These are phyloP conservation scores for Aspergillus bridgeri DNA, from an alignment of 495 filamentous ascomycete species.

Conservation along the genomic window DNA sequence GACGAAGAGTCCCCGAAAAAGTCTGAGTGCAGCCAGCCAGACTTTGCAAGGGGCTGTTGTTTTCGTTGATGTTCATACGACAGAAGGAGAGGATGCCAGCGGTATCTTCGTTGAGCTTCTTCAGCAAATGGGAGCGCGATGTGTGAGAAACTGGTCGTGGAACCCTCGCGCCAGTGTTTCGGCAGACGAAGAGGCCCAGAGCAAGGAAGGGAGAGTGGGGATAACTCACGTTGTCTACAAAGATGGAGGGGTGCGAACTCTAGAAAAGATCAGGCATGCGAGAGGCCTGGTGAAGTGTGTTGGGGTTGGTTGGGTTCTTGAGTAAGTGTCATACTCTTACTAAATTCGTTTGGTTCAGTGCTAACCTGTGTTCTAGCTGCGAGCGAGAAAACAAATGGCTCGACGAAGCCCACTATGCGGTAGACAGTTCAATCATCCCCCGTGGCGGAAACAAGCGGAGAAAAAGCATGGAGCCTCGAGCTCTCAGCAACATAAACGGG, in stretches of 20 bases:
- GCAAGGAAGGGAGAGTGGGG: slow-evolving; percentile 57
- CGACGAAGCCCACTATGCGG: slow-evolving; percentile 63
- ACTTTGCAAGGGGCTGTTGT: slow-evolving; percentile 70
- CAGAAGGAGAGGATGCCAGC: slow-evolving; percentile 82
- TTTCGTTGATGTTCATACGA: slow-evolving; percentile 91
- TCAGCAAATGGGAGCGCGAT: slow-evolving; percentile 79
- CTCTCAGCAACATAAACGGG: slow-evolving; percentile 69
- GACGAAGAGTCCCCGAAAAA: slow-evolving; percentile 29
- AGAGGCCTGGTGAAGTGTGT: slow-evolving; percentile 77
- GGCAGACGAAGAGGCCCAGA: slow-evolving; percentile 27
- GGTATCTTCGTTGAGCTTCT: slow-evolving; percentile 80
- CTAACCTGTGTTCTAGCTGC: slow-evolving; percentile 53
- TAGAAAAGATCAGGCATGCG: slow-evolving; percentile 79
- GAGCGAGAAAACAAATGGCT: slow-evolving; percentile 76
- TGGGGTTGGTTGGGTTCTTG: slow-evolving; percentile 82
- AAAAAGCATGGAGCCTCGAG: slow-evolving; percentile 89
- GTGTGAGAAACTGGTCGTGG: slow-evolving; percentile 83
- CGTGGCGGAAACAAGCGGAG: slow-evolving; percentile 73
- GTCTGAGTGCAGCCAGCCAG: slow-evolving; percentile 19
- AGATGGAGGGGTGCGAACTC: slow-evolving; percentile 79
- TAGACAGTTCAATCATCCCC: slow-evolving; percentile 68
- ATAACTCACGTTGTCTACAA: slow-evolving; percentile 97
- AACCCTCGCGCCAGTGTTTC: slow-evolving; percentile 54
- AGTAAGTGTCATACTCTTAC: slow-evolving; percentile 52
- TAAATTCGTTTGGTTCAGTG: slow-evolving; percentile 8